Conservation (phyloP, 768 basidiomycete species). For the Mycena floridula region DNA sequence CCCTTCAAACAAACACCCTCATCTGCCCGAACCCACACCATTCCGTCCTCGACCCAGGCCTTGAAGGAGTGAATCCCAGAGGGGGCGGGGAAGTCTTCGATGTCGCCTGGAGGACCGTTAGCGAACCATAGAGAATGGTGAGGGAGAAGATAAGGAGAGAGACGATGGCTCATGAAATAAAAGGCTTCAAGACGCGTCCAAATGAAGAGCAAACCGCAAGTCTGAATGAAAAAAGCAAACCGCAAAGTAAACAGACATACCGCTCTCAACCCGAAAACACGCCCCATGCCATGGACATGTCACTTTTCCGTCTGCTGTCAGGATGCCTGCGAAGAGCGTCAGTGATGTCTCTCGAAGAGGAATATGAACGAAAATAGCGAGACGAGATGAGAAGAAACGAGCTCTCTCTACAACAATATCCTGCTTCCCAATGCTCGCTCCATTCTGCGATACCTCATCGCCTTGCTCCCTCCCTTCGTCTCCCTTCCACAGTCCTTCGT, state of each 20-base stretch:
- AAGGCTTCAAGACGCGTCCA: slow-evolving; percentile 8
- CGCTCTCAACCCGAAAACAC: slow-evolving; percentile 11
- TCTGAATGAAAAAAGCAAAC: background rate
- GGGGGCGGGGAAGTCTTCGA: slow-evolving; percentile 90
- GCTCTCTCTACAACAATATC: no score
- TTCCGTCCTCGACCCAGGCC: slow-evolving; percentile 56
- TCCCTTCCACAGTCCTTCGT: no score
- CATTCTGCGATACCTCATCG: no score
- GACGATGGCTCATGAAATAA: slow-evolving; percentile 54
- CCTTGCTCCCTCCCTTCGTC: no score
- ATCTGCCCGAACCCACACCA: slow-evolving; percentile 75
- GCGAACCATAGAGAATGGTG: background rate
- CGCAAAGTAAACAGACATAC: background rate
- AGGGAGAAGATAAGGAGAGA: slow-evolving; percentile 63
- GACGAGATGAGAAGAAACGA: no score
- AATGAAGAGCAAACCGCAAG: slow-evolving; percentile 88
- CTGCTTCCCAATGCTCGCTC: no score
- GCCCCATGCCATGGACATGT: no score
- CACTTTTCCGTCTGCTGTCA: slow-evolving; percentile 72
- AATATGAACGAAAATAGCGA: no score
- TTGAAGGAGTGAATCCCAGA: slow-evolving; percentile 76
- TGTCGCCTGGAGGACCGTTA: slow-evolving; percentile 20
- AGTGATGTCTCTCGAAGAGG: no score
- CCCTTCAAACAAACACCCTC: slow-evolving; percentile 53
- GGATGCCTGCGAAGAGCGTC: no score